Evolutionary conservation across 2,329 filamentous ascomycete species (phyloP), one percentile per base, ranked within the genome.

Genomic region (Metarhizium anisopliae): DNA sequence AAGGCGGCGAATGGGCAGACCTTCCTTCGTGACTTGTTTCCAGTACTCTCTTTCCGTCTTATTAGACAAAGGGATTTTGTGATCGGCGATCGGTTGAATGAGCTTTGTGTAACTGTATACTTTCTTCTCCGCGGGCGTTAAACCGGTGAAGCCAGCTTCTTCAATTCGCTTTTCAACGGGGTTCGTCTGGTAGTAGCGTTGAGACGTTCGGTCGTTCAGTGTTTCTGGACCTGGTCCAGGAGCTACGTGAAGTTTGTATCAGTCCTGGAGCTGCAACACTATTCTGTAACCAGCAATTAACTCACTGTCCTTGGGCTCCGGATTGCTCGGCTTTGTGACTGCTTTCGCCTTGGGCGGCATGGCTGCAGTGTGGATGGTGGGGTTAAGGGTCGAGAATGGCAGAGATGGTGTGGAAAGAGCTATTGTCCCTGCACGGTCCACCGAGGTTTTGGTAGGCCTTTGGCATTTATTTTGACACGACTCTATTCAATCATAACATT

Each of bases 31-130:
- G 59, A 81, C 72, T 50, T 73, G 70, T 67, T 80, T 80, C 81
- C 81, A 84, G 64, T 80, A 76, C 62, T 83, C 80, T 63, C 77
- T 76, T 63, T 81, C 76, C 30, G 76, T 68, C 66, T 81, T 81
- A 66, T 73, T 68, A 58, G 68, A 70, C 38, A 72, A 65, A 47
- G 63, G 59, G 4, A 75, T 61, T 11, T 62, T 63, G 52, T 65
- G 68, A 57, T 70, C 65, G 49, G 69, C 70, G 42, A 73, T 70
- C 50, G 72, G 72, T 47, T 70, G 70, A 45, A 80, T 70, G 56
- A 79, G 73, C 60, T 75, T 71, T 18, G 73, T 64, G 66, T 77
- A 74, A 42, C 74, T 64, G 70, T 77, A 82, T 25, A 72, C 73
- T 61, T 76, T 75, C 57, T 72, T 74, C 56, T 83, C 79, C 54